Evolutionary conservation across 2,329 filamentous ascomycete species (phyloP).

Genomic region (Macrophomina phaseolina): DNA sequence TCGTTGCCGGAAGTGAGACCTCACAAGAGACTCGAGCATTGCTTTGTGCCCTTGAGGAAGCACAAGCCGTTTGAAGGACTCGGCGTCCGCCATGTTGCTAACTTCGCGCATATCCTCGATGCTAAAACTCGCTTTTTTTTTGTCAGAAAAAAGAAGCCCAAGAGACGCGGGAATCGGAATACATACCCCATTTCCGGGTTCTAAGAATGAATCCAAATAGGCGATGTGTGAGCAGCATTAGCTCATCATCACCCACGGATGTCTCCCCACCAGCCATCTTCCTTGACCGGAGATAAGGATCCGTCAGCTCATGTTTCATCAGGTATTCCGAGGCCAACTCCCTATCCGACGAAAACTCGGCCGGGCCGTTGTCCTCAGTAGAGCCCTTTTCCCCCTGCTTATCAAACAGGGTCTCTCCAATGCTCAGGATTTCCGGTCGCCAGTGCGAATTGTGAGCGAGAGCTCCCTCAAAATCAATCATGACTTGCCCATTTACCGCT

Average conservation of each 20-base stretch:
- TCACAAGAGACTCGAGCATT: slow-evolving; percentile 1
- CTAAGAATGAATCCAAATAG: slow-evolving; percentile 27
- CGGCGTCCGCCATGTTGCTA: not conserved
- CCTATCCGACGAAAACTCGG: not conserved
- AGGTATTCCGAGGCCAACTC: not conserved
- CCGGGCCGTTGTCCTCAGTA: not conserved
- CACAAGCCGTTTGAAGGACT: slow-evolving; percentile 1
- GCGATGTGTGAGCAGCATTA: not conserved
- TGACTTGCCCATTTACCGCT: not conserved
- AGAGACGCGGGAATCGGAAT: not conserved
- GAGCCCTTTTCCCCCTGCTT: not conserved
- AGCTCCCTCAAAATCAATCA: not conserved
- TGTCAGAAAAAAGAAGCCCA: not conserved
- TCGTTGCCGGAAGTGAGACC: slow-evolving; percentile 8
- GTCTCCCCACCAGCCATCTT: not conserved
- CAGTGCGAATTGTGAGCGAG: not conserved
- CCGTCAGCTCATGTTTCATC: not conserved
- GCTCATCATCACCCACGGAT: not conserved
- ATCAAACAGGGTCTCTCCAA: not conserved
- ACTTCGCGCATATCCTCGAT: not conserved
- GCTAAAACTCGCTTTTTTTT: not conserved
- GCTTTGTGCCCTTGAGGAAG: not conserved
- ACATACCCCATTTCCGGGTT: slow-evolving; percentile 28
- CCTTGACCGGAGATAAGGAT: not conserved
- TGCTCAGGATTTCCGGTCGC: not conserved